Conservation (phyloP, 1,284 basidiomycete genomes). For the Peniophora sp. region DNA sequence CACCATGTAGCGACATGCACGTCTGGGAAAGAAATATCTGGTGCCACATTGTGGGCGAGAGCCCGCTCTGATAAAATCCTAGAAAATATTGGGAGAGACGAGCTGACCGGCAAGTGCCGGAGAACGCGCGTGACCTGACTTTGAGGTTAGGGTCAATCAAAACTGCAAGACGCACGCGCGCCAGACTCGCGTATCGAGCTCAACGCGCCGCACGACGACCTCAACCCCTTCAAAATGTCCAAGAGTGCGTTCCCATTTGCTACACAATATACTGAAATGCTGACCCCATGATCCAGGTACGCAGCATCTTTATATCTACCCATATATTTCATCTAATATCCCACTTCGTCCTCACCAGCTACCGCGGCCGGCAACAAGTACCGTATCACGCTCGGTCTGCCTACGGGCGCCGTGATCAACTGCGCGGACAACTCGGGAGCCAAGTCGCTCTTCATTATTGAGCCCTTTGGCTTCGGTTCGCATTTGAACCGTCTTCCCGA, state of each 20-base stretch:
- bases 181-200: not conserved
- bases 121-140: too few species aligned
- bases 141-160: not conserved
- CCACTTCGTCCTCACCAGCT: constrained; percentile 12
- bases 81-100: too few species aligned
- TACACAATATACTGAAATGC: not conserved
- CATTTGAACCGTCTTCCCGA: constrained; percentile 97
- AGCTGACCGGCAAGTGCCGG: too few species aligned
- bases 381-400: constrained; percentile 95
- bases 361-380: constrained; percentile 85
- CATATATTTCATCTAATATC: constrained; percentile 11
- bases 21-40: too few species aligned
- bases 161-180: not conserved
- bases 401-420: constrained; percentile 97
- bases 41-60: too few species aligned
- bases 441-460: constrained; percentile 90
- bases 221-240: constrained; percentile 12
- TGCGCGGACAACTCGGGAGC: constrained; percentile 99
- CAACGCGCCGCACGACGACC: not conserved
- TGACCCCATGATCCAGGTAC: constrained; percentile 21
- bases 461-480: constrained; percentile 90
- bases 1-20: too few species aligned
- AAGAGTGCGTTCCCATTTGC: constrained; percentile 10
- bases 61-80: too few species aligned
- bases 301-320: constrained; percentile 22